Conservation (phyloP, 306 rosid species). For the Rosa lucieae region DNA sequence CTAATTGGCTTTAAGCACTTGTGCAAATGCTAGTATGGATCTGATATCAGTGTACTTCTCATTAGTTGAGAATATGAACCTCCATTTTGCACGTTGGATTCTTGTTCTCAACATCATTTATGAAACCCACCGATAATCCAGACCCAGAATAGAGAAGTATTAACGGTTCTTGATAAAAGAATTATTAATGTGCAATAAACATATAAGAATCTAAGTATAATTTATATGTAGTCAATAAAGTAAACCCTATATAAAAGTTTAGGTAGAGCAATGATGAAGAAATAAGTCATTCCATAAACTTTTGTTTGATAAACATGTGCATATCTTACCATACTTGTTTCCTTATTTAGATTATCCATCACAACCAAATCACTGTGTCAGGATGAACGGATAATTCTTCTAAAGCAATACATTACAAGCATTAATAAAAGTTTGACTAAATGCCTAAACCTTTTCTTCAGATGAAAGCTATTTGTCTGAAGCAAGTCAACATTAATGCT, state of each 20-base stretch:
- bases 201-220: neutral
- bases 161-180: neutral
- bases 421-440: neutral
- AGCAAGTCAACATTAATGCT: neutral
- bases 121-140: neutral
- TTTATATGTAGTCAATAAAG: neutral
- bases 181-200: neutral
- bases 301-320: neutral
- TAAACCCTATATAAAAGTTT: neutral
- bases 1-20: neutral
- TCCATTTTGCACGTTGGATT: neutral
- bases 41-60: neutral
- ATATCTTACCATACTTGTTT: neutral
- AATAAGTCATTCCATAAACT: neutral
- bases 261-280: neutral
- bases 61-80: neutral
- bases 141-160: neutral
- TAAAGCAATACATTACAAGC: neutral
- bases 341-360: neutral
- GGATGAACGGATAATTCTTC: neutral
- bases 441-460: neutral
- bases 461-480: neutral
- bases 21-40: neutral
- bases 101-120: neutral
- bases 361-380: neutral